Evolutionary conservation across 768 basidiomycete species (phyloP).

Genomic region (Infundibulicybe gibba): DNA sequence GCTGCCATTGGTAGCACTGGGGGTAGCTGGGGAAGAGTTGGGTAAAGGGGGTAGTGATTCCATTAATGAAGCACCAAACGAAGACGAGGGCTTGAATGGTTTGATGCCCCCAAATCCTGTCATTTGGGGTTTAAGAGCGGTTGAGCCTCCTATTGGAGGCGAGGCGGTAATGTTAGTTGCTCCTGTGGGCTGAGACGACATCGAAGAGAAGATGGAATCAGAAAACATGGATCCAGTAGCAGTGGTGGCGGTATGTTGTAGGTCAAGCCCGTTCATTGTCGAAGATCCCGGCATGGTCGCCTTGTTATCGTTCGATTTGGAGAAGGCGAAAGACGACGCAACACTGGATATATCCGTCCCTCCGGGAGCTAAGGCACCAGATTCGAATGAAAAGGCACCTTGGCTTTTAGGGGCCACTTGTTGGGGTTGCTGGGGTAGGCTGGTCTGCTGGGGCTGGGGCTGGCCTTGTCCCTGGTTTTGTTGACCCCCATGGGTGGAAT

Average conservation of each 20-base stretch:
- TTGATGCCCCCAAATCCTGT: slow-evolving; percentile 63
- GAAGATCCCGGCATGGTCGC: slow-evolving; percentile 9
- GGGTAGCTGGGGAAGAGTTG: slow-evolving; percentile 48
- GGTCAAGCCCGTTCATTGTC: slow-evolving; percentile 15
- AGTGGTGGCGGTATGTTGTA: slow-evolving; percentile 30
- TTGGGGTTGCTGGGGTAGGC: slow-evolving; percentile 14
- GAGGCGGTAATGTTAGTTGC: slow-evolving; percentile 22
- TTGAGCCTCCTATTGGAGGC: slow-evolving; percentile 21
- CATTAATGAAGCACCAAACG: slow-evolving; percentile 73
- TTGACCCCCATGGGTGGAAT: slow-evolving; percentile 10
- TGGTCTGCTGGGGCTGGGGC: slow-evolving; percentile 19
- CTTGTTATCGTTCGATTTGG: slow-evolving; percentile 23
- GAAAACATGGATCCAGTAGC: slow-evolving; percentile 42
- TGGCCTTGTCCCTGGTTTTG: slow-evolving; percentile 22
- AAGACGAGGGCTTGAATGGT: slow-evolving; percentile 80
- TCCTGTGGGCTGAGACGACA: slow-evolving; percentile 52
- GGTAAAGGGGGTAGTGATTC: slow-evolving; percentile 75
- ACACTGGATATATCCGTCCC: slow-evolving; percentile 62
- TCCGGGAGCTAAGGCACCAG: slow-evolving; percentile 38
- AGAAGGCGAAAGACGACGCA: slow-evolving; percentile 68
- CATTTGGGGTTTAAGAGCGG: slow-evolving; percentile 37
- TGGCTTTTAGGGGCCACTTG: slow-evolving; percentile 13
- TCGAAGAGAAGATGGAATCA: slow-evolving; percentile 41
- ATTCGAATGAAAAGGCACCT: slow-evolving; percentile 30
- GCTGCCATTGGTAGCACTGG: slow-evolving; percentile 28